Conservation (phyloP, 163 green algal genomes). For the Volvox carteri region DNA sequence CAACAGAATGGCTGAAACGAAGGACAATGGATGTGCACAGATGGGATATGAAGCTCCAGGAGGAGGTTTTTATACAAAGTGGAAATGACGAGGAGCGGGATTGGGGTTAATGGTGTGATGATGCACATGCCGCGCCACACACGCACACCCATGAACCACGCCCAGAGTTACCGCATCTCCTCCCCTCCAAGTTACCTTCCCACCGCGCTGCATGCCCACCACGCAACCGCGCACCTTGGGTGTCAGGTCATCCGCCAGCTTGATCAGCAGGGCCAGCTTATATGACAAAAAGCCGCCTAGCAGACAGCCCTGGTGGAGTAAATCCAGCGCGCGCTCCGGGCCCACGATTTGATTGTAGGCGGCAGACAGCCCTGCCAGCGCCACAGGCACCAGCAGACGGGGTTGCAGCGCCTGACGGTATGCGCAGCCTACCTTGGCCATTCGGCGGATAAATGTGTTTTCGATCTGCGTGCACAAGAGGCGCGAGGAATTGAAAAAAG, state of each 20-base stretch:
- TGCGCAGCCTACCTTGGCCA: conserved; percentile 68
- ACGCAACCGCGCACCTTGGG: conserved; percentile 65
- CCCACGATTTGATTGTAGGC: conserved; percentile 51
- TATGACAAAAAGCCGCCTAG: conserved; percentile 80
- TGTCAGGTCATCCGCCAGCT: conserved; percentile 65
- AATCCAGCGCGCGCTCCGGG: conserved; percentile 13
- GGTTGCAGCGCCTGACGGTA: conserved; percentile 73
- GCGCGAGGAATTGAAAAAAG: too few relatives aligned
- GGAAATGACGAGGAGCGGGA: too few relatives aligned
- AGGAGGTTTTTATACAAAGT: too few relatives aligned
- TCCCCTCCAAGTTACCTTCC: too few relatives aligned
- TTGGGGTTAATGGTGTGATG: too few relatives aligned
- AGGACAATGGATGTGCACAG: too few relatives aligned
- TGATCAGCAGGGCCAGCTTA: conserved; percentile 73
- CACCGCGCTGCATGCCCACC: too few relatives aligned
- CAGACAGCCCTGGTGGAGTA: conserved; percentile 75
- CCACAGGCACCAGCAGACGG: conserved; percentile 77
- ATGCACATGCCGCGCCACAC: too few relatives aligned
- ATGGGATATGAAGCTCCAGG: too few relatives aligned
- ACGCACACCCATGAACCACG: too few relatives aligned
- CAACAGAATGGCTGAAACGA: too few relatives aligned
- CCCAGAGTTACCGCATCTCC: too few relatives aligned
- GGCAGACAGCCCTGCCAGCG: conserved; percentile 55
- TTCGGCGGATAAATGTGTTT: conserved; percentile 18
- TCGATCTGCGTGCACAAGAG: conserved; percentile 62